Evolutionary conservation across 1,139 yeast genomes (phyloP).

Genomic region (Candida sojae): DNA sequence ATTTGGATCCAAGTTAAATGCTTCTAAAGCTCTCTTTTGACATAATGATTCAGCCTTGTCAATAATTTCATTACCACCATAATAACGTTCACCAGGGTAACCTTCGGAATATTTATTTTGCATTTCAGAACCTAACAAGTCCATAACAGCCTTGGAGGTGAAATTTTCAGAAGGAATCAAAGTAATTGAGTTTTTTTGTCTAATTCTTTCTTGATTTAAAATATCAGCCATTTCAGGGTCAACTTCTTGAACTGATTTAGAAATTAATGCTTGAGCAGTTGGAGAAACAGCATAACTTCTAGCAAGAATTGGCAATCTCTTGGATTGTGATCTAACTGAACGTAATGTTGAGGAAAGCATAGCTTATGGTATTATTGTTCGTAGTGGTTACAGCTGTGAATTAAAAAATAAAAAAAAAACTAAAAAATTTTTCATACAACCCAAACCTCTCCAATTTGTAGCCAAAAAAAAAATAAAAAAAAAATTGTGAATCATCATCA

Average conservation of each 20-base stretch:
- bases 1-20: conserved; percentile 72
- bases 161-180: conserved; percentile 94
- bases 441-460: too few relatives aligned
- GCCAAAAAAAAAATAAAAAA: neutral
- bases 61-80: conserved; percentile 94
- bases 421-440: neutral
- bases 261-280: conserved; percentile 53
- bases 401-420: too few relatives aligned
- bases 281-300: conserved; percentile 50
- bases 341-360: conserved; percentile 26
- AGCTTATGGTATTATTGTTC: neutral
- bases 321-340: conserved; percentile 20
- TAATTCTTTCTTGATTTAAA: conserved; percentile 67
- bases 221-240: conserved; percentile 89
- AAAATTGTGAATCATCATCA: neutral
- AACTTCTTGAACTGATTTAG: conserved; percentile 62
- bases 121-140: conserved; percentile 92
- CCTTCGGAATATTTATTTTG: conserved; percentile 99
- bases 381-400: too few relatives aligned
- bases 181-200: conserved; percentile 89
- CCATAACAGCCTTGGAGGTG: conserved; percentile 93
- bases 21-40: conserved; percentile 88
- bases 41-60: conserved; percentile 89
- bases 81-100: conserved; percentile 95
- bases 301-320: conserved; percentile 6